Percentiles rank a stretch among this genome's conserved stretches.
Conservation (phyloP, 192 early-diverging fungal genomes). For the Funneliformis mosseae region DNA sequence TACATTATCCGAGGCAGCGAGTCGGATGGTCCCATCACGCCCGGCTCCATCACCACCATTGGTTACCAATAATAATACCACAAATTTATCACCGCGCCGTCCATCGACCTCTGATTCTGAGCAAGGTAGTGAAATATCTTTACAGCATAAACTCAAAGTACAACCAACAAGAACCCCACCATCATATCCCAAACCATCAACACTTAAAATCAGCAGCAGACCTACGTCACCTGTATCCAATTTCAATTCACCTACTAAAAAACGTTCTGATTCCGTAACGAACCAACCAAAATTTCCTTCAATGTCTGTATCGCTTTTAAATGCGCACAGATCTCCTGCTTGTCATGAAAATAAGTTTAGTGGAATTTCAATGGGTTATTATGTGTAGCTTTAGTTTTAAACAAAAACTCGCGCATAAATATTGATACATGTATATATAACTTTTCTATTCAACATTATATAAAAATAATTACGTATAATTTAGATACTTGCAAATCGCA, state of each 20-base stretch:
- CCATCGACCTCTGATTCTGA: neutral
- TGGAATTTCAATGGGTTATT: neutral
- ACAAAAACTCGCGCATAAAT: too few relatives aligned
- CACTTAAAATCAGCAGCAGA: neutral
- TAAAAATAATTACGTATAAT: too few relatives aligned
- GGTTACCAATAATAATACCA: neutral
- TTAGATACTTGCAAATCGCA: too few relatives aligned
- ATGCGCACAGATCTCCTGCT: neutral
- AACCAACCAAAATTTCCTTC: neutral
- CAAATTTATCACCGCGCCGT: neutral
- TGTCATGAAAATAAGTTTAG: neutral
- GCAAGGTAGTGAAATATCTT: neutral
- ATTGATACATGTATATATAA: too few relatives aligned
- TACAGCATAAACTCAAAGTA: neutral
- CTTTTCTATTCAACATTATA: too few relatives aligned
- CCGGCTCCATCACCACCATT: neutral
- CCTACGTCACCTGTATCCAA: neutral
- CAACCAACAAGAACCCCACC: neutral
- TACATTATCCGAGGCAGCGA: conserved; percentile 50
- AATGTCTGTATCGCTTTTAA: neutral
- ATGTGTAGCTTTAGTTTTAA: neutral
- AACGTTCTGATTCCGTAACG: too few relatives aligned
- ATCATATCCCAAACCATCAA: neutral
- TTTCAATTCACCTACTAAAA: neutral
- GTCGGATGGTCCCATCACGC: neutral